Evolutionary conservation across 352 stramenopile genomes (phyloP).

Genomic region (Phytophthora kernoviae): DNA sequence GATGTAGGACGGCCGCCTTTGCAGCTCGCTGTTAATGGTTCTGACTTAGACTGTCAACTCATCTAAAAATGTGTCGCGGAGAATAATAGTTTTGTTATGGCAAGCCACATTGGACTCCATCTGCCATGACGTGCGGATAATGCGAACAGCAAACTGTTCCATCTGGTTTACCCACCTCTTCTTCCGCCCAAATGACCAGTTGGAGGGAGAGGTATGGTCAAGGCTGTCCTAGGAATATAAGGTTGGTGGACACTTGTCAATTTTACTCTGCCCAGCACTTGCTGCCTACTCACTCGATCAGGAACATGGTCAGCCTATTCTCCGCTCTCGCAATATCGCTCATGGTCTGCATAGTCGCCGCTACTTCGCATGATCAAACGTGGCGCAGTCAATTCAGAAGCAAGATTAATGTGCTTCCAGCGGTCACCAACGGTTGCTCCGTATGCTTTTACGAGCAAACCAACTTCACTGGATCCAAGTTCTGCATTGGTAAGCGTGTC

Average conservation of each 20-base stretch:
- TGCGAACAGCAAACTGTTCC: not conserved
- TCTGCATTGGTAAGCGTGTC: slow-evolving; percentile 42
- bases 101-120: not conserved
- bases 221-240: not conserved
- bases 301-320: slow-evolving; percentile 18
- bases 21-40: too few species aligned
- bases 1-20: too few species aligned
- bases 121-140: not conserved
- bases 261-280: not conserved
- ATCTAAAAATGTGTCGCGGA: too few species aligned
- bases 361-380: slow-evolving; percentile 7
- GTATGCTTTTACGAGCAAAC: slow-evolving; percentile 54
- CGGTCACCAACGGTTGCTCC: slow-evolving; percentile 21
- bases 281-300: not conserved
- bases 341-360: slow-evolving; percentile 13
- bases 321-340: not conserved
- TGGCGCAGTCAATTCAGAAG: slow-evolving; percentile 36
- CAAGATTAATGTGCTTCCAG: slow-evolving; percentile 32
- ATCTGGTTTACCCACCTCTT: not conserved
- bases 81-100: too few species aligned
- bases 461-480: slow-evolving; percentile 33
- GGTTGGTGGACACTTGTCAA: not conserved
- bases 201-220: not conserved
- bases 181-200: not conserved
- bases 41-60: too few species aligned